Conservation (phyloP, 768 basidiomycete genomes). For the Trametes coccinea region DNA sequence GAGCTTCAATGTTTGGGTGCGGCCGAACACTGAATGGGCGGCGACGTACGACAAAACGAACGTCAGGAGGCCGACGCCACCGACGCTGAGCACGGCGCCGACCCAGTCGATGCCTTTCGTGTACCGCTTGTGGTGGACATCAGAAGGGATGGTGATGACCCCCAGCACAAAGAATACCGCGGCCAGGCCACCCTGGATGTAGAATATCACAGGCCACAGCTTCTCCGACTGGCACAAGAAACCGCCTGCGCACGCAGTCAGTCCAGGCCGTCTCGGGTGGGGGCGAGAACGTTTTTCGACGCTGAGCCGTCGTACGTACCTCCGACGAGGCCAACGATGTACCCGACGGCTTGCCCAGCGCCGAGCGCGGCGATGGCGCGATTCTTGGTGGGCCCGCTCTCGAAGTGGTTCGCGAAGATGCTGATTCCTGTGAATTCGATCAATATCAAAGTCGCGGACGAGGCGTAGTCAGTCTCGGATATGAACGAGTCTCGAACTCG, state of each 20-base stretch:
- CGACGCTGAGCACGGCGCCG: constrained; percentile 35
- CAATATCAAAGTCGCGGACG: too few species aligned
- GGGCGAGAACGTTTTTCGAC: too few species aligned
- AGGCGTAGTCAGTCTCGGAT: too few species aligned
- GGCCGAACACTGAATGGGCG: neutral
- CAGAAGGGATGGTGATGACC: constrained; percentile 24
- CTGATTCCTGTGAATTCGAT: constrained; percentile 17
- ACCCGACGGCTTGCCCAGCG: constrained; percentile 37
- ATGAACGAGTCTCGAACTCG: too few species aligned
- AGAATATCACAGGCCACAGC: constrained; percentile 38
- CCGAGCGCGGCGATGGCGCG: constrained; percentile 38
- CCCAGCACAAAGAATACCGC: constrained; percentile 31
- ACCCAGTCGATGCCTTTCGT: constrained; percentile 39
- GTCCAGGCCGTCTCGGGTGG: too few species aligned
- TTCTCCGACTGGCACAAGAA: constrained; percentile 33
- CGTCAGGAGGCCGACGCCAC: constrained; percentile 36
- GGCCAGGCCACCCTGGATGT: constrained; percentile 36
- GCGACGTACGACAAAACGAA: constrained; percentile 34
- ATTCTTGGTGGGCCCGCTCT: constrained; percentile 33
- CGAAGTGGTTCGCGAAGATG: constrained; percentile 34
- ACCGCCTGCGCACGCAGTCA: constrained; percentile 27
- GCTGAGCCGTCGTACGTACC: constrained; percentile 21
- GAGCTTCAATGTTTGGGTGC: too few species aligned
- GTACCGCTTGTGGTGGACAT: constrained; percentile 27
- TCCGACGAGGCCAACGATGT: constrained; percentile 35